Evolutionary conservation across 1,139 yeast genomes (phyloP).

Genomic region (Magnusiomyces ingens): DNA sequence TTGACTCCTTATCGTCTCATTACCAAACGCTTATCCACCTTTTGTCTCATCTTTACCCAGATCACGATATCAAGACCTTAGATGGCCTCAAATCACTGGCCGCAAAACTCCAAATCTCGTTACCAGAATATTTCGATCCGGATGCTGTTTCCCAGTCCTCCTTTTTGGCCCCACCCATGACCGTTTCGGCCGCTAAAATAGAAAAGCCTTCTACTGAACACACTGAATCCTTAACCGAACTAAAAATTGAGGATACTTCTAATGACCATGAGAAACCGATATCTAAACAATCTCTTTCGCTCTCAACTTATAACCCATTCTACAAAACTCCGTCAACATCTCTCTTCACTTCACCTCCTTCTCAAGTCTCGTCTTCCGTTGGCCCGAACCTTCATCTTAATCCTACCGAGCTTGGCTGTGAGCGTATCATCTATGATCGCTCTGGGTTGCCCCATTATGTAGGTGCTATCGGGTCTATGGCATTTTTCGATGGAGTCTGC

Average conservation of each 20-base stretch:
- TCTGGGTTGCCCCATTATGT: constrained; percentile 16
- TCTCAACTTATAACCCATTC: constrained; percentile 2
- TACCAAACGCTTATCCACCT: constrained; percentile 14
- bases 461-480: constrained; percentile 17
- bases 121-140: constrained; percentile 12
- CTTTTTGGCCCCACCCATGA: constrained; percentile 6
- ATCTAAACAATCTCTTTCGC: not conserved
- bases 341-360: not conserved
- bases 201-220: not conserved
- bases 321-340: not conserved
- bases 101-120: constrained; percentile 1
- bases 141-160: constrained; percentile 11
- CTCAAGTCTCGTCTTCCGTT: not conserved
- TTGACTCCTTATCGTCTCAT: constrained; percentile 13
- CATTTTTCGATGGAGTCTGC: constrained; percentile 16
- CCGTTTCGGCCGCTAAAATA: not conserved
- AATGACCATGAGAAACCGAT: too few species aligned
- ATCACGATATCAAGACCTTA: constrained; percentile 12
- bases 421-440: constrained; percentile 15
- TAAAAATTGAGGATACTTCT: too few species aligned
- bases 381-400: constrained; percentile 7
- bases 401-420: constrained; percentile 12
- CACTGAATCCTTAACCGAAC: too few species aligned
- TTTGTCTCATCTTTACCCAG: constrained; percentile 11
- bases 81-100: constrained; percentile 10